Conservation (phyloP, 2,329 filamentous ascomycete species). For the Beauveria sp. region DNA sequence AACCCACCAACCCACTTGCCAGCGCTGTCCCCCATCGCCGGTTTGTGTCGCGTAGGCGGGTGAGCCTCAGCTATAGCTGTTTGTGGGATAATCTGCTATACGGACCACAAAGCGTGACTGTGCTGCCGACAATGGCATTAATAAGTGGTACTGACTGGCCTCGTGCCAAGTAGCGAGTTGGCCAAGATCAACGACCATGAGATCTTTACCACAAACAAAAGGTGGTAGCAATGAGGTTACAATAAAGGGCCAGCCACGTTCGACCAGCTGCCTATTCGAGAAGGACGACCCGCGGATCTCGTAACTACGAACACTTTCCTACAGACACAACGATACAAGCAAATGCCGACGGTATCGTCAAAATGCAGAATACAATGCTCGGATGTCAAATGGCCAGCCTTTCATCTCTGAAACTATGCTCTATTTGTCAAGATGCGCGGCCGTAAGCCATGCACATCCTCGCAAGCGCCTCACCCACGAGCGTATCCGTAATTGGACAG, state of each 20-base stretch:
- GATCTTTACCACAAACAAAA: slow-evolving; percentile 3
- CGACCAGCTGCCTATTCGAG: not conserved
- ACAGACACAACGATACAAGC: not conserved
- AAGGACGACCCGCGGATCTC: not conserved
- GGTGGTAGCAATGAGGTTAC: not conserved
- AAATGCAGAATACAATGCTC: not conserved
- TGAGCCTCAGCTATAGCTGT: not conserved
- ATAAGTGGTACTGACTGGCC: not conserved
- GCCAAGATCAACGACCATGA: not conserved
- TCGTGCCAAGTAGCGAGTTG: not conserved
- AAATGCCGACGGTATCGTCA: not conserved
- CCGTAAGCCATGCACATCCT: no score
- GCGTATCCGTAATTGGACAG: no score
- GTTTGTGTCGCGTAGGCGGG: no score
- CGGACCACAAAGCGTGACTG: not conserved
- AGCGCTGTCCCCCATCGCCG: not conserved
- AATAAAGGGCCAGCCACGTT: not conserved
- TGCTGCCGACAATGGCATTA: not conserved
- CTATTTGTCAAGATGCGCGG: not conserved
- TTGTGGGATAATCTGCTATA: not conserved
- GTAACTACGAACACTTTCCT: not conserved
- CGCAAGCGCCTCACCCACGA: no score
- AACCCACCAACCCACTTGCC: not conserved
- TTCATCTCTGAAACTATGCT: not conserved
- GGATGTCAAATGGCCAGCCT: not conserved